These are phyloP conservation scores for Colletotrichum sidae DNA, from an alignment of 2,329 filamentous ascomycete genomes.

Conservation along the genomic window DNA sequence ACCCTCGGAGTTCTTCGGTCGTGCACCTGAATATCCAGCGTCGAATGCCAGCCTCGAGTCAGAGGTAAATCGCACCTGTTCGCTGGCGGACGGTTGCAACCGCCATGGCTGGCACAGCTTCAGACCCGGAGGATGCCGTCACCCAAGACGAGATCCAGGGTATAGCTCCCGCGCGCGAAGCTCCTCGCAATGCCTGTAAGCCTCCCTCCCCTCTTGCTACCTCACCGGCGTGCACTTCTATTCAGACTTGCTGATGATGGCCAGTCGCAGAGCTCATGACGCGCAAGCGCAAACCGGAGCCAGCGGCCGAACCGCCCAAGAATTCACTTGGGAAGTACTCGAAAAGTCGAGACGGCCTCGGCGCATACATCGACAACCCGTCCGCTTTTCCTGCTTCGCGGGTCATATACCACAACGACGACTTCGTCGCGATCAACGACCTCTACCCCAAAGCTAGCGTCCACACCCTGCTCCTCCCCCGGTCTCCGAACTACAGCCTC, in stretches of 20 bases:
- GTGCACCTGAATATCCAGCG: no score
- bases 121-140: constrained; percentile 54
- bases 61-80: no score
- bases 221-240: no score
- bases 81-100: no score
- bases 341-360: constrained; percentile 70
- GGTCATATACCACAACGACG: constrained; percentile 74
- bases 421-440: constrained; percentile 84
- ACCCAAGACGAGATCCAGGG: constrained; percentile 55
- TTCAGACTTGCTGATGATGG: background rate
- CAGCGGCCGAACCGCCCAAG: constrained; percentile 27
- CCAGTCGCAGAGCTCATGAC: constrained; percentile 53
- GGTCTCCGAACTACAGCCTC: constrained; percentile 68
- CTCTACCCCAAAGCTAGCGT: constrained; percentile 86
- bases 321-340: constrained; percentile 48
- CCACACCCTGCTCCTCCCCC: constrained; percentile 89
- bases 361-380: constrained; percentile 74
- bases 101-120: constrained; percentile 42
- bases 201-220: background rate
- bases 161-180: constrained; percentile 43
- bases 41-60: no score
- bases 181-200: constrained; percentile 56
- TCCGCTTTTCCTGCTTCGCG: constrained; percentile 68
- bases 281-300: constrained; percentile 48
- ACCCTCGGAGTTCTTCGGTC: no score